Conservation (phyloP, 208 protist species). For the Trypanosoma scelopori region DNA sequence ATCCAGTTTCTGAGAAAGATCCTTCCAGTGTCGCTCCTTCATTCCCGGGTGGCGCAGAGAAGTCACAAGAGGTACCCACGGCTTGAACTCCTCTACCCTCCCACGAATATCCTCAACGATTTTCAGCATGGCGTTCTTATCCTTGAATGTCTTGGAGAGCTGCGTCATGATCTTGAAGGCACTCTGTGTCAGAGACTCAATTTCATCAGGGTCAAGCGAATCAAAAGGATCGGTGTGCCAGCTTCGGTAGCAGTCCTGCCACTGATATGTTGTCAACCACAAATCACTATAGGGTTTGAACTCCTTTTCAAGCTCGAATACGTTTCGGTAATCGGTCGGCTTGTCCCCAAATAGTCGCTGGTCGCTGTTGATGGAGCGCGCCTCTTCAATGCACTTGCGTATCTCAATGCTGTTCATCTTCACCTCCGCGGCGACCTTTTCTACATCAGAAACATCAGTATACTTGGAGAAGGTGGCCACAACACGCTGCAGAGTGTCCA, state of each 20-base stretch:
- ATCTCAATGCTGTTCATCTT: constrained; percentile 94
- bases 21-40: constrained; percentile 95
- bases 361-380: constrained; percentile 93
- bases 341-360: constrained; percentile 95
- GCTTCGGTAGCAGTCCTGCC: constrained; percentile 91
- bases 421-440: constrained; percentile 94
- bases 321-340: constrained; percentile 94
- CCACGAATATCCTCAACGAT: constrained; percentile 89
- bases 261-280: constrained; percentile 95
- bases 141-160: constrained; percentile 92
- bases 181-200: constrained; percentile 85
- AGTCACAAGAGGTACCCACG: constrained; percentile 93
- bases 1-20: constrained; percentile 85
- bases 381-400: constrained; percentile 90
- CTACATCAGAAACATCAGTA: constrained; percentile 87
- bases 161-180: constrained; percentile 92
- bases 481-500: constrained; percentile 91
- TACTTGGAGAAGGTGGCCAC: constrained; percentile 93
- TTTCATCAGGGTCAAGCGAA: constrained; percentile 92
- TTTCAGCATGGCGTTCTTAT: constrained; percentile 84
- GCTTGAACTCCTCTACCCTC: constrained; percentile 94
- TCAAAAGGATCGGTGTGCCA: constrained; percentile 95
- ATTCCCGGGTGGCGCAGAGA: constrained; percentile 96
- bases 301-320: constrained; percentile 94
- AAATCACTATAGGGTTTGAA: constrained; percentile 97